Base-by-base conservation (phyloP, 345 rosid genomes). In the Salix suchowensis region DNA sequence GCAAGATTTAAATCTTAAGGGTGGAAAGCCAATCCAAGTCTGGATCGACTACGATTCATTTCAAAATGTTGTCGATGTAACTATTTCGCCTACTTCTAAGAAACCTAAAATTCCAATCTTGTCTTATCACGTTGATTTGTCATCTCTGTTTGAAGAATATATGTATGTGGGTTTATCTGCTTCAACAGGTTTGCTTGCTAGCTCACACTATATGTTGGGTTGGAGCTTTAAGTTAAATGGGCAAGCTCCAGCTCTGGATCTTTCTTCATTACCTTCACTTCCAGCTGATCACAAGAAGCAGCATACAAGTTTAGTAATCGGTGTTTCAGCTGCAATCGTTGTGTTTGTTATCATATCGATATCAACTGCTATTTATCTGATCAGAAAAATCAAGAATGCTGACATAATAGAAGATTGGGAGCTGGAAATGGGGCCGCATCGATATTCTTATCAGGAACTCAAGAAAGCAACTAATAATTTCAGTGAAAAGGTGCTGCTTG, bases 91-190 rank as follows among this genome's bases (percentile, higher is more conserved):
- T 2, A 58, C 64, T 71, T 67, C 76, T 18, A 34, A 67, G 23
- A 80, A 71, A 72, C 76, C 83, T 11, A 60, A 15, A 42, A 32
- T 48, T 64, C 83, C 79, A 42, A 76, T 80, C 34, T 36, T 76
- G 67, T 80, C 83, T 11, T 72, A 23, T 72, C 73, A 52, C 1
- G 34, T 80, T 26, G 77, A 80, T 76, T 79, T 80, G 15, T 76
- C 83, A 0, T 68, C 79, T 14, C 16, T 80, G 15, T 24, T 80
- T 72, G 15, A 80, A 76, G 76, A 80, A 1, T 44, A 65, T 18
- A 80, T 80, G 83, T 80, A 71, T 11, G 79, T 80, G 19, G 83
- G 83, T 11, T 80, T 80, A 60, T 76, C 83, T 23, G 46, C 83
- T 66, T 80, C 83, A 10, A 80, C 83, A 2, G 79, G 83, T 21